Percentiles rank a stretch among this genome's conserved stretches.
These are phyloP conservation scores for Gossypium trilobum DNA, from an alignment of 441 rosid species.

Conservation along the genomic window DNA sequence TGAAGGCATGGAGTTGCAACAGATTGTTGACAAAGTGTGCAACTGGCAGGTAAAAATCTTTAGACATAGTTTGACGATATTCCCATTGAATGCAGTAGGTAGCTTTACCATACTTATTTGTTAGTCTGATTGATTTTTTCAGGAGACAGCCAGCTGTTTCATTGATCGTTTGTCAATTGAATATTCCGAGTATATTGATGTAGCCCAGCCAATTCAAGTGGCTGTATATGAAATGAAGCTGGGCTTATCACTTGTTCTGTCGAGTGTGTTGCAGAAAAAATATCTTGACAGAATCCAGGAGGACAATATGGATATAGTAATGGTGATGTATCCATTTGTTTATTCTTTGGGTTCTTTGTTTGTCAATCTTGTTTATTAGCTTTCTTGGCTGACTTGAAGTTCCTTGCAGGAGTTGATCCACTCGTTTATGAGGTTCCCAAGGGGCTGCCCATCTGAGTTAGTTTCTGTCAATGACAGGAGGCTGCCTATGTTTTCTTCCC, in stretches of 20 bases:
- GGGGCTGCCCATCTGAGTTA: conserved; percentile 30
- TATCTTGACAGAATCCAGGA: conserved; percentile 32
- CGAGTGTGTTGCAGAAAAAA: conserved; percentile 38
- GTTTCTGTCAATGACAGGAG: conserved; percentile 23
- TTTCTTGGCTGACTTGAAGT: conserved; percentile 21
- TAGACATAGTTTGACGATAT: background rate
- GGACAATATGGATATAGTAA: conserved; percentile 42
- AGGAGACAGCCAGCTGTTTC: conserved; percentile 71
- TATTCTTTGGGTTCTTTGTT: conserved; percentile 1
- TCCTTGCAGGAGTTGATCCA: conserved; percentile 58
- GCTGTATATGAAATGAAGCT: conserved; percentile 86
- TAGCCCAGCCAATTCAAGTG: conserved; percentile 87
- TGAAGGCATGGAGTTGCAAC: conserved; percentile 38
- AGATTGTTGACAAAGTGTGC: conserved; percentile 43
- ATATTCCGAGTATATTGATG: conserved; percentile 59
- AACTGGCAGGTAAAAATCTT: conserved; percentile 73
- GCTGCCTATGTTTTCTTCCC: conserved; percentile 30
- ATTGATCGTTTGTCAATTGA: conserved; percentile 54
- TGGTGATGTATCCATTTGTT: conserved; percentile 36
- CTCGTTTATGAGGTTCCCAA: conserved; percentile 78
- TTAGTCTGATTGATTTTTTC: conserved; percentile 25
- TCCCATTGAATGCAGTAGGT: background rate
- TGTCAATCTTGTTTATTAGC: background rate
- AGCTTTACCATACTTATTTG: conserved; percentile 3
- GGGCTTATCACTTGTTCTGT: conserved; percentile 61